phyloP scores from a whole-genome alignment of 176 grass and related monocot genomes.

The Stipa capillata region DNA sequence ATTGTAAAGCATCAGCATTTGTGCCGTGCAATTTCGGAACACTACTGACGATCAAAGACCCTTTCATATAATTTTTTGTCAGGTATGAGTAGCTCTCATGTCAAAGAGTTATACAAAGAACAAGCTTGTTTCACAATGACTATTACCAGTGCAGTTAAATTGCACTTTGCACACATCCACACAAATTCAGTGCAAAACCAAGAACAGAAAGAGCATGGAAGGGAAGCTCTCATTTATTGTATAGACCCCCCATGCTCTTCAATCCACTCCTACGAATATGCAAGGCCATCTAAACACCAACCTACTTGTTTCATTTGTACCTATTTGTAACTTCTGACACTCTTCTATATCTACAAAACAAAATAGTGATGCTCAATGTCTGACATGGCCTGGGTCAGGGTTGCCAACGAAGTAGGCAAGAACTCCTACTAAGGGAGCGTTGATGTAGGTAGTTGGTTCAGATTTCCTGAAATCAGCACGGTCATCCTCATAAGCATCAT shows the following conservation, averaged over 20 bases:
- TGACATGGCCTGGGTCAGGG: conserved; percentile 13
- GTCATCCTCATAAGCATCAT: conserved; percentile 71
- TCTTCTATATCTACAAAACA: conserved; percentile 8
- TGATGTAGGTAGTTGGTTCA: conserved; percentile 93
- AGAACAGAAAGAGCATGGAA: background rate
- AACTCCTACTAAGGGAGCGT: conserved; percentile 79
- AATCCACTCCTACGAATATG: background rate
- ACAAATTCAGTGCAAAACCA: background rate
- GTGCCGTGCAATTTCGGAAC: background rate
- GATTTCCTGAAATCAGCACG: conserved; percentile 79
- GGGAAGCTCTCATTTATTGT: background rate
- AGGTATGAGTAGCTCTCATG: background rate
- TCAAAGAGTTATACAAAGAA: background rate
- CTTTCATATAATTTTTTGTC: background rate
- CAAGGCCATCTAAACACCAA: conserved; percentile 4
- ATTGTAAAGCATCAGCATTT: background rate
- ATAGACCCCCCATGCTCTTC: background rate
- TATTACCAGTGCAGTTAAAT: background rate
- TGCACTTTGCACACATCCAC: background rate
- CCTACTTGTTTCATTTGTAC: background rate
- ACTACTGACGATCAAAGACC: background rate
- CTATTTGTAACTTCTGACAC: background rate
- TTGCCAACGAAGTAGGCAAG: conserved; percentile 74
- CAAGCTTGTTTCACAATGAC: background rate
- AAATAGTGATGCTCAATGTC: conserved; percentile 3